Conservation (phyloP, 2,329 filamentous ascomycete genomes). For the Monosporascus ibericus region DNA sequence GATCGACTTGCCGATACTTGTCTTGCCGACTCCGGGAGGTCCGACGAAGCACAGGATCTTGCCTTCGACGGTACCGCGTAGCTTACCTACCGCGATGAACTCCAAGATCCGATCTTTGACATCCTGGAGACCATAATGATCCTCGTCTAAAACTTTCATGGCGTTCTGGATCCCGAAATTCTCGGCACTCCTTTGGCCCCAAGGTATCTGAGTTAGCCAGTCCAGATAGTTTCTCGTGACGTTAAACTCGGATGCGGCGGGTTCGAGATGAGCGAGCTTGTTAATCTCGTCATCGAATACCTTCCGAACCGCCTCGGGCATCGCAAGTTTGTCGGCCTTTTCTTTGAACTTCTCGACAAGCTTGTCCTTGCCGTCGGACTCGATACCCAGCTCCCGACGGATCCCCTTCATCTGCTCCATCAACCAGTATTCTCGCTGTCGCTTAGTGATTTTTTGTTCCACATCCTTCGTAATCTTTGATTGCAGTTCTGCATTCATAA, state of each 20-base stretch:
- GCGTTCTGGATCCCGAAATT: slow-evolving; percentile 95
- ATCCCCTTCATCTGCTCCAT: slow-evolving; percentile 99
- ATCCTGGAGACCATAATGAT: slow-evolving; percentile 94
- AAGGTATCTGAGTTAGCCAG: slow-evolving; percentile 97
- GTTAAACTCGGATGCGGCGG: slow-evolving; percentile 95
- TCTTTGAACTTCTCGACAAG: slow-evolving; percentile 96
- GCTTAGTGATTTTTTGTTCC: slow-evolving; percentile 93
- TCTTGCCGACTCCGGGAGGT: slow-evolving; percentile 95
- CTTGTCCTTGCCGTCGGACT: slow-evolving; percentile 97
- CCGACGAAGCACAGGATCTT: slow-evolving; percentile 98
- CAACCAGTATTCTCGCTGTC: slow-evolving; percentile 95
- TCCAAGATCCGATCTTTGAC: slow-evolving; percentile 98
- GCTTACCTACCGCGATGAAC: slow-evolving; percentile 96
- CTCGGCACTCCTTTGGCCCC: slow-evolving; percentile 91
- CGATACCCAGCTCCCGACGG: slow-evolving; percentile 86
- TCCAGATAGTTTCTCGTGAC: slow-evolving; percentile 97
- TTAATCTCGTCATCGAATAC: slow-evolving; percentile 98
- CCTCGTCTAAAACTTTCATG: slow-evolving; percentile 84
- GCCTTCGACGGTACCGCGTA: slow-evolving; percentile 92
- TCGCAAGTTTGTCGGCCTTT: slow-evolving; percentile 85
- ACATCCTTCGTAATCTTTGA: slow-evolving; percentile 98
- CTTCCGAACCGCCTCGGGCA: slow-evolving; percentile 95
- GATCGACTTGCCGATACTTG: slow-evolving; percentile 97
- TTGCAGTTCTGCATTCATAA: slow-evolving; percentile 96
- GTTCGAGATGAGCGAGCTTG: slow-evolving; percentile 91